Conservation (phyloP, 441 rosid genomes). For the Syzygium malaccense region DNA sequence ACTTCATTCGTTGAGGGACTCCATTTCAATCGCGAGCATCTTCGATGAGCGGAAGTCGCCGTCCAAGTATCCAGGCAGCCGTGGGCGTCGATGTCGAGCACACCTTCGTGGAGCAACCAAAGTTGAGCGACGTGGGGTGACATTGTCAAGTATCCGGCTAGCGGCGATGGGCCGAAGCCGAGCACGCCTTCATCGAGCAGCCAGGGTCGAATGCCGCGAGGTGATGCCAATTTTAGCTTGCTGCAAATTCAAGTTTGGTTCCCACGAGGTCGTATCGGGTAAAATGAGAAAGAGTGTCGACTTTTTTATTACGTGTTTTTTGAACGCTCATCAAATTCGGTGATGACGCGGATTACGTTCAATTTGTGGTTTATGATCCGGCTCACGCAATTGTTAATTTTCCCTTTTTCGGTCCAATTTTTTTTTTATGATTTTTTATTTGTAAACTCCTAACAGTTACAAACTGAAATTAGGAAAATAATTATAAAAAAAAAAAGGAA, state of each 20-base stretch:
- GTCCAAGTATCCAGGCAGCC: not conserved
- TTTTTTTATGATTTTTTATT: too few relatives aligned
- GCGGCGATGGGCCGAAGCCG: not conserved
- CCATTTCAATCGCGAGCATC: not conserved
- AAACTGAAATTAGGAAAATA: not conserved
- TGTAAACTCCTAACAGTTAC: not conserved
- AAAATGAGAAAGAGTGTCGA: not conserved
- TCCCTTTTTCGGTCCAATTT: too few relatives aligned
- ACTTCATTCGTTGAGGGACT: not conserved
- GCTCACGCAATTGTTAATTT: too few relatives aligned
- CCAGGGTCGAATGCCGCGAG: too few relatives aligned
- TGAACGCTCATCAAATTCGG: not conserved
- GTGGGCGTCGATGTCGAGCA: not conserved
- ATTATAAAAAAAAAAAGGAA: accelerated
- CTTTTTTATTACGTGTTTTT: not conserved
- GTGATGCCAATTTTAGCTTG: not conserved
- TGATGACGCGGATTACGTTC: not conserved
- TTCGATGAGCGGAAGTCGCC: not conserved
- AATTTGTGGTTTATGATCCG: not conserved
- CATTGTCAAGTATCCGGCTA: not conserved
- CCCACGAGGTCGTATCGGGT: not conserved
- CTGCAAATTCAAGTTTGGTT: not conserved
- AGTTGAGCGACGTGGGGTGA: not conserved
- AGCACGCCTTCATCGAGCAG: too few relatives aligned
- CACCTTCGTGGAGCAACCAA: not conserved